Percentiles rank a stretch among this genome's conserved stretches.
These are phyloP conservation scores for Crepidotus sp. DNA, from an alignment of 1,284 basidiomycete genomes.

Conservation along the genomic window DNA sequence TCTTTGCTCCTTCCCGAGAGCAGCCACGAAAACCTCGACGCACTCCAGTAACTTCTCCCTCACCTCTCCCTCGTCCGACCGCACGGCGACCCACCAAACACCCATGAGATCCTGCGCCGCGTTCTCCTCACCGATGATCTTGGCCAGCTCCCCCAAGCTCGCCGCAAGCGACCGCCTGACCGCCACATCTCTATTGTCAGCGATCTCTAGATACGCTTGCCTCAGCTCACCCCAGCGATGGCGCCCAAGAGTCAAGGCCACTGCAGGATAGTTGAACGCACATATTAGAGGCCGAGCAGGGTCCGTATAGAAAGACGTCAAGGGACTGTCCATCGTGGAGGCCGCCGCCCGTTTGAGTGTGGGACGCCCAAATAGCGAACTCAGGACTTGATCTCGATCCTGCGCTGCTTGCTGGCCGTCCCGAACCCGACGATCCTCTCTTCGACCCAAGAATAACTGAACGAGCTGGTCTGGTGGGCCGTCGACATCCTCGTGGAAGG, in stretches of 20 bases:
- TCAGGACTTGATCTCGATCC: slow-evolving; percentile 13
- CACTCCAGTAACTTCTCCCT: slow-evolving; percentile 63
- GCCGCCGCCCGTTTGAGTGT: slow-evolving; percentile 5
- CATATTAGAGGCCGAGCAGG: slow-evolving; percentile 78
- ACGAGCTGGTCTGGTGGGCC: slow-evolving; percentile 80
- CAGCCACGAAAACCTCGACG: slow-evolving; percentile 49
- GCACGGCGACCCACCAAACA: slow-evolving; percentile 61
- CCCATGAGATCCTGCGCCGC: slow-evolving; percentile 65
- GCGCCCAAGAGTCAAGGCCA: slow-evolving; percentile 76
- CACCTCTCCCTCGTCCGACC: slow-evolving; percentile 58
- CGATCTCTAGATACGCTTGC: slow-evolving; percentile 59
- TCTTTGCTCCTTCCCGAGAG: slow-evolving; percentile 45
- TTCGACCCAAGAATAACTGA: slow-evolving; percentile 63
- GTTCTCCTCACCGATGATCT: slow-evolving; percentile 69
- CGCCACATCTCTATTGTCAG: slow-evolving; percentile 47
- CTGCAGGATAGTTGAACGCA: slow-evolving; percentile 93
- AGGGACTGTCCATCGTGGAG: slow-evolving; percentile 17
- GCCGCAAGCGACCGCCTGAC: slow-evolving; percentile 78
- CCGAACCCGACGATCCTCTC: slow-evolving; percentile 31
- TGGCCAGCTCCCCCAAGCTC: slow-evolving; percentile 83
- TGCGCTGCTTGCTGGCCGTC: slow-evolving; percentile 27
- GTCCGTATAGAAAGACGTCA: slow-evolving; percentile 41
- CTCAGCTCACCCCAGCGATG: slow-evolving; percentile 74
- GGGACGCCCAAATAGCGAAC: slow-evolving; percentile 16
- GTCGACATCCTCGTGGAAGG: slow-evolving; percentile 63